Percentiles rank a stretch among this genome's conserved stretches.
These are phyloP conservation scores for Ustilaginoidea virens DNA, from an alignment of 2,329 filamentous ascomycete species.

Conservation along the genomic window DNA sequence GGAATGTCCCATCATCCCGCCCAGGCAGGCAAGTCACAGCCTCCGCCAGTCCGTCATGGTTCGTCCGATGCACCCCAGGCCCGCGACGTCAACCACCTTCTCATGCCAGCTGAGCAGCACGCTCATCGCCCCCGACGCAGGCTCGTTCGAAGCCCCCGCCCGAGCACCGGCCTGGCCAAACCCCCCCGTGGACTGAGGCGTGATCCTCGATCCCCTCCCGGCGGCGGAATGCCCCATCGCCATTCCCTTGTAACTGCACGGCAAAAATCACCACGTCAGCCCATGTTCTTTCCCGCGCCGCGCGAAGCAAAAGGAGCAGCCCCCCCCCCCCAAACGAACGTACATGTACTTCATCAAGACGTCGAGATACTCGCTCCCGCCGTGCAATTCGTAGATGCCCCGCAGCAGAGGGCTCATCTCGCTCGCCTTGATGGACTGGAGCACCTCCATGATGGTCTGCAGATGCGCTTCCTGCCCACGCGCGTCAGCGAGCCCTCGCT, in stretches of 20 bases:
- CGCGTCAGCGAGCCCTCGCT: no score
- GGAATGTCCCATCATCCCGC: neutral
- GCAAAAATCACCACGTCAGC: neutral
- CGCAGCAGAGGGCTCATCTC: slow-evolving; percentile 86
- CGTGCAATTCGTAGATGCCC: slow-evolving; percentile 61
- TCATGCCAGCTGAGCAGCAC: slow-evolving; percentile 97
- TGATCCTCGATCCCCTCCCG: slow-evolving; percentile 20
- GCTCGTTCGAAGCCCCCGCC: slow-evolving; percentile 40
- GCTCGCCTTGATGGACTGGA: slow-evolving; percentile 89
- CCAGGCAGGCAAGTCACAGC: no score
- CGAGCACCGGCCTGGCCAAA: slow-evolving; percentile 64
- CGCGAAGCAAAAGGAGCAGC: neutral
- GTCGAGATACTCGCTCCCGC: slow-evolving; percentile 74
- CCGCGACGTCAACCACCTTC: slow-evolving; percentile 90
- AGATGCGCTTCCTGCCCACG: slow-evolving; percentile 66
- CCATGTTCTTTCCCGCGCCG: neutral
- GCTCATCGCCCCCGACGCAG: slow-evolving; percentile 82
- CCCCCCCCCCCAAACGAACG: no score
- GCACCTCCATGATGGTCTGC: slow-evolving; percentile 76
- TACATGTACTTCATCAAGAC: slow-evolving; percentile 97
- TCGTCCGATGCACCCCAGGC: slow-evolving; percentile 77
- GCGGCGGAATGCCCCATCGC: slow-evolving; percentile 26
- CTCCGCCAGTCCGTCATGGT: slow-evolving; percentile 95
- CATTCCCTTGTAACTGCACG: slow-evolving; percentile 78
- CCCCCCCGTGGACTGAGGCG: slow-evolving; percentile 63